A percentile compares a stretch with the other conserved stretches of the same genome.
Evolutionary conservation across 306 rosid species (phyloP).

Genomic region (Mucuna pruriens): DNA sequence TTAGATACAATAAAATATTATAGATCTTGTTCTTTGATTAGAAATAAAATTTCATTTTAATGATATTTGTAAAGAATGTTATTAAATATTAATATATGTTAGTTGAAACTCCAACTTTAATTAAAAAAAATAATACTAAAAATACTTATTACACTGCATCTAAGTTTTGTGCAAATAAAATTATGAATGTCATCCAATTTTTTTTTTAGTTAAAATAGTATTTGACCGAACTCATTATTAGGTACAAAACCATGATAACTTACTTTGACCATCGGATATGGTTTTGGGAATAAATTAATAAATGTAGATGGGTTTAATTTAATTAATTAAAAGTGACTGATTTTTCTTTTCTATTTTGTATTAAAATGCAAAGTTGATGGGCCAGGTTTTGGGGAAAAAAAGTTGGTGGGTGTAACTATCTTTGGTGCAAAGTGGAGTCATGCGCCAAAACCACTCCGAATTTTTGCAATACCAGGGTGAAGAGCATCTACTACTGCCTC

Average conservation of each 20-base stretch:
- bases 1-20: too few relatives aligned
- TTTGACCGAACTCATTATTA: background rate
- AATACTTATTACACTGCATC: too few relatives aligned
- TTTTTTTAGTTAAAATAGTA: background rate
- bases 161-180: too few relatives aligned
- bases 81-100: too few relatives aligned
- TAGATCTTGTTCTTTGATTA: too few relatives aligned
- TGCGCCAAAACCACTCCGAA: slow-evolving; percentile 56
- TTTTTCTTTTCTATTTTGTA: background rate
- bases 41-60: too few relatives aligned
- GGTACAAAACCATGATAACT: slow-evolving; percentile 43
- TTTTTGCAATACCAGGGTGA: slow-evolving; percentile 33
- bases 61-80: too few relatives aligned
- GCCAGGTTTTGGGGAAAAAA: slow-evolving; percentile 46
- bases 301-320: background rate
- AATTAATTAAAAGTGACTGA: slow-evolving; percentile 12
- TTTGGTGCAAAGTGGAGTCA: slow-evolving; percentile 51
- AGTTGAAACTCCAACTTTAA: too few relatives aligned
- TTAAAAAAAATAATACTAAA: too few relatives aligned
- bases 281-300: background rate
- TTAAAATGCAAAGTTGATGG: slow-evolving; percentile 62
- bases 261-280: background rate
- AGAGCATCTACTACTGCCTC: background rate
- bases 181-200: background rate
- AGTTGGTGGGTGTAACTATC: slow-evolving; percentile 62